phyloP scores from a whole-genome alignment of 73 alveolate species.

The Paramecium tetraurelia region DNA sequence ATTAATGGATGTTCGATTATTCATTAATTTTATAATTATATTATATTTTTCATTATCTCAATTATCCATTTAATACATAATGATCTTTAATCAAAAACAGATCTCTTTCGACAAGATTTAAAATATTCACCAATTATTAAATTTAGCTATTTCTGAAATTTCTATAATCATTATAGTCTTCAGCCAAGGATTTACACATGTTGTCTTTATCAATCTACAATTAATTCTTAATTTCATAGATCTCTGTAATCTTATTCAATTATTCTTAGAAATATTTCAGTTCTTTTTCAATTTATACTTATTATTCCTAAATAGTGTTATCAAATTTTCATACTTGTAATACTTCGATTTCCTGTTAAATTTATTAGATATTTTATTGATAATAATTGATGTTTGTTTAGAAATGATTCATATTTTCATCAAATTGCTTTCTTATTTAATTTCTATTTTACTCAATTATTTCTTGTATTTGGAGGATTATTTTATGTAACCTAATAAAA shows the following conservation, averaged over 20 bases:
- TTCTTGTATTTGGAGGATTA: neutral
- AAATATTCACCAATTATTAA: neutral
- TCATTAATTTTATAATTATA: neutral
- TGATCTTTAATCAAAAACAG: neutral
- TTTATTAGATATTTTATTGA: neutral
- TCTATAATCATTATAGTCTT: neutral
- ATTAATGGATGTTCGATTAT: neutral
- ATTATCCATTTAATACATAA: constrained; percentile 5
- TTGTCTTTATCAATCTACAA: neutral
- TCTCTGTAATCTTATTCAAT: neutral
- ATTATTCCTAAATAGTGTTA: neutral
- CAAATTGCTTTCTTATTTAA: neutral
- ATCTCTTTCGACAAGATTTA: neutral
- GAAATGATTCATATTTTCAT: neutral
- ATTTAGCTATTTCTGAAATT: neutral
- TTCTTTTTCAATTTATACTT: neutral
- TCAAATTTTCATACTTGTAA: neutral
- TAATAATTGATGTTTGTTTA: neutral
- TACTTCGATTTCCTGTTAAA: neutral
- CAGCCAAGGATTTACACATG: neutral
- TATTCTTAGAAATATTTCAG: neutral
- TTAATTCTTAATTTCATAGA: neutral
- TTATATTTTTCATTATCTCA: neutral
- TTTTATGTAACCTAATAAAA: neutral
- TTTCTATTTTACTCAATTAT: neutral